These are phyloP conservation scores for Cinnamomum micranthum DNA, from an alignment of 164 flowering plant species.

Conservation along the genomic window DNA sequence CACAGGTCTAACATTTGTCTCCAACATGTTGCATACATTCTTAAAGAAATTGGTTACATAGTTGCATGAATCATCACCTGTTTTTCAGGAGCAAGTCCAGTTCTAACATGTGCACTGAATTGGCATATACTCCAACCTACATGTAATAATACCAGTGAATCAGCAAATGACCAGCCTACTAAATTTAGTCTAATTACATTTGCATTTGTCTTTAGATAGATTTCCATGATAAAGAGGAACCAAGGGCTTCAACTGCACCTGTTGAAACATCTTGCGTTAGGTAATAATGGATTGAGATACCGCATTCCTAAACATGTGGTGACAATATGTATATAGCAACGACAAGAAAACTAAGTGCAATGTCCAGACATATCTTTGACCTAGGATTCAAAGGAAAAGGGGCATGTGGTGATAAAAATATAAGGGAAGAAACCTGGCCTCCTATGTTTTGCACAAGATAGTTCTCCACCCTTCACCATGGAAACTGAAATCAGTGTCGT, in stretches of 20 bases:
- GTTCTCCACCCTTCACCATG: too few relatives aligned
- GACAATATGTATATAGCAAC: too few relatives aligned
- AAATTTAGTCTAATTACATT: neutral
- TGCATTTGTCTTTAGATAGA: neutral
- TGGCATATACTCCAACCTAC: conserved; percentile 66
- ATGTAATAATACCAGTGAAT: neutral
- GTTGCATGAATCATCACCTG: conserved; percentile 29
- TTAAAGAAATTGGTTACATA: neutral
- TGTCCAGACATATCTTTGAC: too few relatives aligned
- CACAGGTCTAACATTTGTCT: neutral
- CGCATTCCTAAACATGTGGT: too few relatives aligned
- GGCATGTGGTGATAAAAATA: too few relatives aligned
- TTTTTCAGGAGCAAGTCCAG: conserved; percentile 57
- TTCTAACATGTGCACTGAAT: conserved; percentile 60
- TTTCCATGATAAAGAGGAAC: neutral
- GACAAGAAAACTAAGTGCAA: too few relatives aligned
- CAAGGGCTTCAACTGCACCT: neutral
- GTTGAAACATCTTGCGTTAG: neutral
- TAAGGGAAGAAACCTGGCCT: too few relatives aligned
- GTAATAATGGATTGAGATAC: neutral
- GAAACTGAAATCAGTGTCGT: too few relatives aligned
- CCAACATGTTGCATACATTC: neutral
- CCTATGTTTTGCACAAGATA: too few relatives aligned
- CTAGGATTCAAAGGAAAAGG: too few relatives aligned
- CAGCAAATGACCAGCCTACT: neutral